Evolutionary conservation across 2,329 filamentous ascomycete species (phyloP), one percentile per base, ranked within the genome.

Genomic region (Scleromitrula shiraiana): DNA sequence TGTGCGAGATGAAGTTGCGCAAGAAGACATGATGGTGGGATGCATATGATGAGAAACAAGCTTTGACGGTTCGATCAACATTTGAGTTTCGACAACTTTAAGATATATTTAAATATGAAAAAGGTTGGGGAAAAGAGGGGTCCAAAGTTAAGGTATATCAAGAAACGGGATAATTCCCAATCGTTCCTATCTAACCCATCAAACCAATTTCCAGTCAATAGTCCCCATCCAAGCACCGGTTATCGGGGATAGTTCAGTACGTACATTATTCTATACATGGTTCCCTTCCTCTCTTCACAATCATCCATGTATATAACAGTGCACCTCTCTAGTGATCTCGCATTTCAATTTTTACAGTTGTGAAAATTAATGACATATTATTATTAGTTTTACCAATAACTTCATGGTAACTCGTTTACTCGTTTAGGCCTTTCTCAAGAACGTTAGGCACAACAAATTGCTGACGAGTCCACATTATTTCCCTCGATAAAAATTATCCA

Each of bases 1-100:
- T 23, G 58, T 62, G 26, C 58, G 57, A 30, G 60, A 61, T 12
- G 56, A 52, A 17, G 56, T 58, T 23, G 58, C 46, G 38, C 30
- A 30, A 17, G 59, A 53, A 50, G 60, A 53, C 60, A 62, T 61
- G 41, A 32, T 56, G 50, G 46, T 32, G 26, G 33, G 5, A 12
- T 36, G 15, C n/a, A 36, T 44, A n/a, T 41, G 37, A 35, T 41
- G 26, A 47, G 10, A 24, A 32, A 24, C 37, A 27, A 47, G 45
- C 37, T 47, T 41, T 47, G 37, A 41, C 45, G 40, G 33, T 14
- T 41, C 29, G 9, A 27, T 37, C 24, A 39, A 35, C 19, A 41
- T 35, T 47, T 47, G 45, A 47, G 37, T 47, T 47, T 37, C 30
- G 33, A 45, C 23, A 24, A 47, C 29, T 41, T n/a, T n/a, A n/a